Evolutionary conservation across 371 early-diverging fungal genomes (phyloP).

Genomic region (Conidiobolus incongruus): DNA sequence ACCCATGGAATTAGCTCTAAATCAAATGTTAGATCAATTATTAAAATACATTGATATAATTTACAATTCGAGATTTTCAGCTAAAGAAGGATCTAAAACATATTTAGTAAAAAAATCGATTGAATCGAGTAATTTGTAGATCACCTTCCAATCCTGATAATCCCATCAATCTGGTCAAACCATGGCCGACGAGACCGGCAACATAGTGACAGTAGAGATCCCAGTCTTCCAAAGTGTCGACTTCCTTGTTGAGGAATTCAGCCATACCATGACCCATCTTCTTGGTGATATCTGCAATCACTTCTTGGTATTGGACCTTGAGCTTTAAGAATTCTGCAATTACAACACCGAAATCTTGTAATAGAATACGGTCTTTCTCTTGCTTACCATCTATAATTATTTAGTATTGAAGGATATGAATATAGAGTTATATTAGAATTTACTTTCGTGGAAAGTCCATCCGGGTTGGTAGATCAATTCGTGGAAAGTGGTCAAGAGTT

Average conservation of each 20-base stretch:
- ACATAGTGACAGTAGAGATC: slow-evolving; percentile 94
- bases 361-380: slow-evolving; percentile 79
- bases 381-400: slow-evolving; percentile 39
- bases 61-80: slow-evolving; percentile 5
- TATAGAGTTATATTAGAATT: background rate
- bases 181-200: slow-evolving; percentile 89
- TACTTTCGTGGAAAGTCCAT: slow-evolving; percentile 23
- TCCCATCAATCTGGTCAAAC: slow-evolving; percentile 72
- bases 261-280: slow-evolving; percentile 92
- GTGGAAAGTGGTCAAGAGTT: slow-evolving; percentile 57
- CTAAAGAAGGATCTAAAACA: slow-evolving; percentile 1
- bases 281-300: slow-evolving; percentile 76
- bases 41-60: background rate
- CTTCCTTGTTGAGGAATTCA: slow-evolving; percentile 44
- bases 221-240: slow-evolving; percentile 62
- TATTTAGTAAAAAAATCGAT: background rate
- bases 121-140: background rate
- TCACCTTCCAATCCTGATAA: slow-evolving; percentile 62
- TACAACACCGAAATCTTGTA: slow-evolving; percentile 72
- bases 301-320: slow-evolving; percentile 44
- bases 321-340: slow-evolving; percentile 68
- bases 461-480: slow-evolving; percentile 50
- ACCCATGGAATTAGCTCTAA: slow-evolving; percentile 75
- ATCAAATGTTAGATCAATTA: background rate
- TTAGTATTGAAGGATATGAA: background rate